Base-by-base conservation (phyloP, 2,329 filamentous ascomycete species). In the Basipetospora chlamydospora region DNA sequence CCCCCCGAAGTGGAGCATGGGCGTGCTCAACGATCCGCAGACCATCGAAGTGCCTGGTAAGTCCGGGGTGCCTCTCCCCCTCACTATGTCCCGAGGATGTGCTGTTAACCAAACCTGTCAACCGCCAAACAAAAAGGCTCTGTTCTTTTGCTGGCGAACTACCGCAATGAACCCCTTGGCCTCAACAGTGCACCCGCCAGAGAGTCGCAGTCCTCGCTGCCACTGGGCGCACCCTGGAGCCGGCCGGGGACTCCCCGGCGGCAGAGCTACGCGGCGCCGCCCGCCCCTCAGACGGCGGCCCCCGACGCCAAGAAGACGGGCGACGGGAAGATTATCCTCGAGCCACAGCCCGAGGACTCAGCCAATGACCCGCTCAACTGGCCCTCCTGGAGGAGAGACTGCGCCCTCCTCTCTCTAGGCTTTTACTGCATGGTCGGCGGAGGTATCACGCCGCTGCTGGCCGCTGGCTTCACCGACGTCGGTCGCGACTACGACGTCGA, bases 351-450 rank as follows among this genome's bases (percentile, higher is more conserved):
- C 0, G 86, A 95, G 41, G 86, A 95, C 35, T 86, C 83, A 0
- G 64, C 69, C 35, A 95, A 96, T 45, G 88, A 96, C 48, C 88
- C 88, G 1, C 61, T 96, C 39, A 96, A 96, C 53, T 96, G 88
- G 88, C 77, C 82, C 0, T 61, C 68, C 6, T 84, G 83, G 77
- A 73, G 84, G 28, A 69, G 88, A 54, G 85, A 96, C 54, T 56
- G 67, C 17, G 84, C 88, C 0, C 59, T 96, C 42, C 48, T 93
- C 0, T 88, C 80, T 0, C 64, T 96, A 4, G 88, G 88, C 1
- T 79, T 94, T 49, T 94, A 93, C 57, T 94, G 86, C 56, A 81
- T 95, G 75, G 59, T 95, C 13, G 88, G 88, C 38, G 88, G 88
- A 28, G 88, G 88, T 29, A 92, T 93, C 64, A 95, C 87, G 0